A percentile compares a stretch with the other conserved stretches of the same genome.
phyloP scores from a whole-genome alignment of 345 rosid species.

The Aurinia saxatilis region DNA sequence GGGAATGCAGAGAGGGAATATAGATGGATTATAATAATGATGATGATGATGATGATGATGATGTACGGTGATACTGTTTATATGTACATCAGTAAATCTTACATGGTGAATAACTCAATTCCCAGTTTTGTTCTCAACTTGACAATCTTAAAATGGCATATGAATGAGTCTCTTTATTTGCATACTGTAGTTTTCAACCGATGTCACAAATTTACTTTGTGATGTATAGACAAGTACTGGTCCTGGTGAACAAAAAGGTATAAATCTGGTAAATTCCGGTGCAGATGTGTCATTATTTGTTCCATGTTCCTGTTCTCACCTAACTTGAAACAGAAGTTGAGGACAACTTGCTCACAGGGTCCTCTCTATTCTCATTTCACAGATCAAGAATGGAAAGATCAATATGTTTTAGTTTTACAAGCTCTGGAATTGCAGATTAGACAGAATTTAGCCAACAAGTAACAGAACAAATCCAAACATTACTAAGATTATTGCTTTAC shows the following conservation, averaged over 20 bases:
- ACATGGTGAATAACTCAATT: conserved; percentile 16
- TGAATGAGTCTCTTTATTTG: not conserved
- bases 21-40: not conserved
- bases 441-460: not conserved
- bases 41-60: conserved; percentile 3
- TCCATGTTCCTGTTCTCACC: conserved; percentile 24
- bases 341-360: conserved; percentile 4
- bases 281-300: conserved; percentile 13
- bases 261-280: conserved; percentile 20
- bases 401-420: not conserved
- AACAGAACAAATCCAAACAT: not conserved
- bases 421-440: not conserved
- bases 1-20: not conserved
- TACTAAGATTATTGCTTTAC: not conserved
- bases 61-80: conserved; percentile 19
- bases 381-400: not conserved
- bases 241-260: not conserved
- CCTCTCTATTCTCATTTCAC: not conserved
- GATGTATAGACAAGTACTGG: conserved; percentile 1
- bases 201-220: not conserved
- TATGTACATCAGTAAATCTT: conserved; percentile 25
- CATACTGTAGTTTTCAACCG: conserved; percentile 12
- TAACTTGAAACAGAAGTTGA: conserved; percentile 21
- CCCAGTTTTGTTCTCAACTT: conserved; percentile 3
- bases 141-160: not conserved